phyloP scores from a whole-genome alignment of 805 yeast species.

The Zygosaccharomyces rouxii region DNA sequence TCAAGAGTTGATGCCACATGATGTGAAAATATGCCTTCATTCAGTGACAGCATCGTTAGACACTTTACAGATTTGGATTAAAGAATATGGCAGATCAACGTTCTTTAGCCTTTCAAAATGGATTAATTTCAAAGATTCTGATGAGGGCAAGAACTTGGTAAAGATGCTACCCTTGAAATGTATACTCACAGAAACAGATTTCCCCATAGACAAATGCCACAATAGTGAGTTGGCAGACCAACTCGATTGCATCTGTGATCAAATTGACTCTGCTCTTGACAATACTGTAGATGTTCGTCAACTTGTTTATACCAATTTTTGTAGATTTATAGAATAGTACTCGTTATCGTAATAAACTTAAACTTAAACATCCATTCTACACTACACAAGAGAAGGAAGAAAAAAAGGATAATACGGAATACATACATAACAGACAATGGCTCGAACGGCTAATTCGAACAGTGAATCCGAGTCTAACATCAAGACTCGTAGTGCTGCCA shows the following conservation, averaged over 20 bases:
- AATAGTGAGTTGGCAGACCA: slow-evolving; percentile 11
- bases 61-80: slow-evolving; percentile 49
- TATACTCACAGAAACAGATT: slow-evolving; percentile 53
- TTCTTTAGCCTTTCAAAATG: slow-evolving; percentile 32
- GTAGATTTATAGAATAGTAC: slow-evolving; percentile 11
- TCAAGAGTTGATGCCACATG: slow-evolving; percentile 24
- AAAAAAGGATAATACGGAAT: slow-evolving; percentile 6
- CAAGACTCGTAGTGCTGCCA: slow-evolving; percentile 12
- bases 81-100: slow-evolving; percentile 21
- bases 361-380: not conserved
- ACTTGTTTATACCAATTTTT: slow-evolving; percentile 19
- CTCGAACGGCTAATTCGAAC: slow-evolving; percentile 24
- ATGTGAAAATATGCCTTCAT: slow-evolving; percentile 56
- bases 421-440: slow-evolving; percentile 14
- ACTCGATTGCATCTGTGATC: slow-evolving; percentile 13
- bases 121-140: slow-evolving; percentile 29
- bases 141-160: slow-evolving; percentile 31
- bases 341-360: not conserved
- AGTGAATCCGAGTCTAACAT: slow-evolving; percentile 31
- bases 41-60: slow-evolving; percentile 83
- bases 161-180: slow-evolving; percentile 34
- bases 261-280: slow-evolving; percentile 9
- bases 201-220: slow-evolving; percentile 23
- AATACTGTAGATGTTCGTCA: not conserved
- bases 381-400: slow-evolving; percentile 1